Percentiles rank a stretch among this genome's conserved stretches.
Evolutionary conservation across 2,329 filamentous ascomycete species (phyloP).

Genomic region (Colletotrichum spaethianum): DNA sequence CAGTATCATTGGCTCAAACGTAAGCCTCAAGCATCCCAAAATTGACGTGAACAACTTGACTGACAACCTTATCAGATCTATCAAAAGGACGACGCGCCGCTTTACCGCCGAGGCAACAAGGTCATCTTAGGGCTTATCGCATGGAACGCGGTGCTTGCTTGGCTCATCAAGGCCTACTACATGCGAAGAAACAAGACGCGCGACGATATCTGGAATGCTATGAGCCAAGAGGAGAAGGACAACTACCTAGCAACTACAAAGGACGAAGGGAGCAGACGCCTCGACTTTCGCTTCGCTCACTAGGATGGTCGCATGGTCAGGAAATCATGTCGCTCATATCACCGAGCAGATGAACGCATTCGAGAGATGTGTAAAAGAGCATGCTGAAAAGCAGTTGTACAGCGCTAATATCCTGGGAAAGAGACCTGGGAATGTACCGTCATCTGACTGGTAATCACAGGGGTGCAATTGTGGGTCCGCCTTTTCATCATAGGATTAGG

Average conservation of each 20-base stretch:
- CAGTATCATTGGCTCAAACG: slow-evolving; percentile 59
- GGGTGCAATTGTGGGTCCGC: no score
- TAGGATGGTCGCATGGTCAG: slow-evolving; percentile 31
- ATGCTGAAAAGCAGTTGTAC: no score
- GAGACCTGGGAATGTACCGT: no score
- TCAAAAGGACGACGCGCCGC: slow-evolving; percentile 59
- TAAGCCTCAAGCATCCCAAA: slow-evolving; percentile 37
- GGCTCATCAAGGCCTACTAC: slow-evolving; percentile 51
- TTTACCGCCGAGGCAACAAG: slow-evolving; percentile 60
- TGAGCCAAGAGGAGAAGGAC: slow-evolving; percentile 51
- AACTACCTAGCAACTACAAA: slow-evolving; percentile 56
- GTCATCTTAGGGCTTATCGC: slow-evolving; percentile 56
- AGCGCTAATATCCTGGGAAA: no score
- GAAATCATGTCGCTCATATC: no score
- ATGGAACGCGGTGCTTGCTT: slow-evolving; percentile 52
- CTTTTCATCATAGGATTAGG: no score
- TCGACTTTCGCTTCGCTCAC: slow-evolving; percentile 50
- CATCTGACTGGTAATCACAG: no score
- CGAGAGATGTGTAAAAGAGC: no score
- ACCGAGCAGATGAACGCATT: no score
- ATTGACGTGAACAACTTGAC: background rate
- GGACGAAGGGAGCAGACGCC: slow-evolving; percentile 58
- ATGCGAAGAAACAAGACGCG: slow-evolving; percentile 48
- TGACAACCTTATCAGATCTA: slow-evolving; percentile 46
- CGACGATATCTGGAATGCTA: slow-evolving; percentile 47